Percentiles rank a stretch among this genome's conserved stretches.
These are phyloP conservation scores for Mucor piriformis DNA, from an alignment of 371 early-diverging fungal species.

Conservation along the genomic window DNA sequence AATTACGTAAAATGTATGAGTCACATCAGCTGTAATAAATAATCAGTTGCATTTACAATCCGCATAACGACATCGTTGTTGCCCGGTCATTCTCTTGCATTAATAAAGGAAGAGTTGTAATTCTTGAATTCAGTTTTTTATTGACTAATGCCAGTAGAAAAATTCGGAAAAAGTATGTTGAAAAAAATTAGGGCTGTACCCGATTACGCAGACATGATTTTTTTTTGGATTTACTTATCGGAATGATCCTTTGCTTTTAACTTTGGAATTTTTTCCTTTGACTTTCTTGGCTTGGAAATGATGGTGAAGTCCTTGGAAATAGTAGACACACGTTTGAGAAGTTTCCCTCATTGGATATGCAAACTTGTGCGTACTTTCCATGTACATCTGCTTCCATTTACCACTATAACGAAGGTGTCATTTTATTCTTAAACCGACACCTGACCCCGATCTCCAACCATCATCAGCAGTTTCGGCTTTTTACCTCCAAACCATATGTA, in stretches of 20 bases:
- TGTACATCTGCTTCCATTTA: constrained; percentile 3
- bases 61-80: neutral
- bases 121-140: neutral
- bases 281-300: neutral
- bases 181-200: too few species aligned
- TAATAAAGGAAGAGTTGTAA: neutral
- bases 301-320: neutral
- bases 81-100: neutral
- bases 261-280: neutral
- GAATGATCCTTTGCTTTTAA: neutral
- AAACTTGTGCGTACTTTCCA: neutral
- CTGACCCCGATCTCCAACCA: neutral
- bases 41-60: too few species aligned
- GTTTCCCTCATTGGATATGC: constrained; percentile 9
- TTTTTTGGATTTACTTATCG: neutral
- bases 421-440: neutral
- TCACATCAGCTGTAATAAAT: too few species aligned
- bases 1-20: too few species aligned
- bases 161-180: neutral
- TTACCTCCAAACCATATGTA: too few species aligned
- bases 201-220: neutral
- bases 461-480: too few species aligned
- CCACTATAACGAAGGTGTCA: neutral
- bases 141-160: neutral
- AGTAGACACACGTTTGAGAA: constrained; percentile 5